Conservation (phyloP, 257 asterid genomes). For the Penstemon eatonii region DNA sequence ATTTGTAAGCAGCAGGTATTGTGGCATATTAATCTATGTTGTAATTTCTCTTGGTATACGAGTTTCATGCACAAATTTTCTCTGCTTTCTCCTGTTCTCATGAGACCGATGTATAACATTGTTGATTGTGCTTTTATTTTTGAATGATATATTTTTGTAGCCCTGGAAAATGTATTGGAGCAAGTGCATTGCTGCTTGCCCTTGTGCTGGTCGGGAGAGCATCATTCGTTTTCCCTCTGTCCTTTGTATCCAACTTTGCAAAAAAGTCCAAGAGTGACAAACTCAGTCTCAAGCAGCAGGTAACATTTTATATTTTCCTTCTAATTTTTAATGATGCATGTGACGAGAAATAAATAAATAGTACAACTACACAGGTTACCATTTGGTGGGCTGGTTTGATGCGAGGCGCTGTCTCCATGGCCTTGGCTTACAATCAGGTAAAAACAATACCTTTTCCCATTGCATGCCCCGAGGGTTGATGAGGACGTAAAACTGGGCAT, state of each 20-base stretch:
- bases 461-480: background rate
- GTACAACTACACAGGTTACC: slow-evolving; percentile 42
- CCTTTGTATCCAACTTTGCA: slow-evolving; percentile 45
- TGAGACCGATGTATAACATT: background rate
- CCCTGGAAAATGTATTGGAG: slow-evolving; percentile 61
- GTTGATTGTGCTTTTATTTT: background rate
- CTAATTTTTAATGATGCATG: background rate
- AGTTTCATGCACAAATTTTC: background rate
- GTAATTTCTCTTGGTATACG: background rate
- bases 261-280: slow-evolving; percentile 37
- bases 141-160: slow-evolving; percentile 33
- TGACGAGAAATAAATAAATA: background rate
- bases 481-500: background rate
- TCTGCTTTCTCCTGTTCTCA: background rate
- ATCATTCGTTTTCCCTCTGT: slow-evolving; percentile 59
- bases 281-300: slow-evolving; percentile 61
- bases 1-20: slow-evolving; percentile 49
- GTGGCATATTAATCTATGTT: background rate
- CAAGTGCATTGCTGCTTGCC: slow-evolving; percentile 53
- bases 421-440: slow-evolving; percentile 84
- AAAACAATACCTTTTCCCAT: background rate
- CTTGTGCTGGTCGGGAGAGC: slow-evolving; percentile 78
- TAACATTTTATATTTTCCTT: slow-evolving; percentile 15
- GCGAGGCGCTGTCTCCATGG: slow-evolving; percentile 89
- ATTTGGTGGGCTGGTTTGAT: slow-evolving; percentile 89